Conservation (phyloP, 2,329 filamentous ascomycete genomes). For the Fusarium euwallaceae region DNA sequence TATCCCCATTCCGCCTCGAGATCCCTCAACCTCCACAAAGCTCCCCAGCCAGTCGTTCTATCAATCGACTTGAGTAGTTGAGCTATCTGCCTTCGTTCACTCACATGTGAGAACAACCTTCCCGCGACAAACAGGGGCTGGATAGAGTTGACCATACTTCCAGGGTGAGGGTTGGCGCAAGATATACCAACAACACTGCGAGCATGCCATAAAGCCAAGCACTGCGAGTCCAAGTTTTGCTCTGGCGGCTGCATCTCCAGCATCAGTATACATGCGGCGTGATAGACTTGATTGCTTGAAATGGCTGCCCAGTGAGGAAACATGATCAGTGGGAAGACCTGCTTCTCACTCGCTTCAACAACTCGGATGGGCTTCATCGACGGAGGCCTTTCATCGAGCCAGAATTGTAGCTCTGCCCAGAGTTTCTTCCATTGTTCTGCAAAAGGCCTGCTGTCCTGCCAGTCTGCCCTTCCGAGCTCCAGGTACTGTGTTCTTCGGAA, state of each 20-base stretch:
- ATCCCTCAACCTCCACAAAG: conserved; percentile 63
- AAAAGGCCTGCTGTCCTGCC: conserved; percentile 55
- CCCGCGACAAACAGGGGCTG: conserved; percentile 66
- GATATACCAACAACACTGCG: conserved; percentile 66
- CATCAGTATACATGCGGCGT: conserved; percentile 63
- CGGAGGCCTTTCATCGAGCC: conserved; percentile 57
- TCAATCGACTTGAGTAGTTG: conserved; percentile 60
- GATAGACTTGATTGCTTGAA: conserved; percentile 66
- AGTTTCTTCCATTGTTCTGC: conserved; percentile 57
- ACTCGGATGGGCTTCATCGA: conserved; percentile 52
- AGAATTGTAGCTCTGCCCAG: conserved; percentile 62
- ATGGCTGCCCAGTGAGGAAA: conserved; percentile 64
- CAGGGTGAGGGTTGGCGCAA: conserved; percentile 62
- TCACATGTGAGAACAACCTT: conserved; percentile 60
- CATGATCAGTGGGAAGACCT: conserved; percentile 61
- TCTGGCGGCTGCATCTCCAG: conserved; percentile 57
- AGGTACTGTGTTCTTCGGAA: conserved; percentile 50
- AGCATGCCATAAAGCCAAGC: conserved; percentile 57
- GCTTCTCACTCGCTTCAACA: conserved; percentile 42
- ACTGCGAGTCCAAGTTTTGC: conserved; percentile 41
- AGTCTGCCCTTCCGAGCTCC: conserved; percentile 56
- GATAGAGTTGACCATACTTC: conserved; percentile 65
- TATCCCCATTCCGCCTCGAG: conserved; percentile 56
- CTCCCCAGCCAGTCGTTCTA: conserved; percentile 62
- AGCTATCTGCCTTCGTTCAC: conserved; percentile 51